Base-by-base conservation (phyloP, 176 grass and related monocot genomes). In the Hyparrhenia diplandra region DNA sequence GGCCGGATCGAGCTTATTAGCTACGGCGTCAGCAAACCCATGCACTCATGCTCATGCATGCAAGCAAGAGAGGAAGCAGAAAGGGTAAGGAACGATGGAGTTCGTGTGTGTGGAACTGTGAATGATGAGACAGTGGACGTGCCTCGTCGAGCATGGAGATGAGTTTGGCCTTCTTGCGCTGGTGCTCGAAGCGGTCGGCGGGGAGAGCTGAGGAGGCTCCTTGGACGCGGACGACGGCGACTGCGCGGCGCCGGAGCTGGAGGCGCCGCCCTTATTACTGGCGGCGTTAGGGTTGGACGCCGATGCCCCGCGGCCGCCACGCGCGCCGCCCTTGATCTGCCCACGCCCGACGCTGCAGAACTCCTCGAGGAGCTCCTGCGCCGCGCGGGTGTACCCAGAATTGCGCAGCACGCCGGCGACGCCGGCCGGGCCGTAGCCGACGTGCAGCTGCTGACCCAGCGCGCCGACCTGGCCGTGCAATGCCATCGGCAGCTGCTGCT, bases 91-190 rank as follows among this genome's bases (percentile, higher is more conserved):
- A 13, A 36, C 6, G 31, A 29, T 27, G 17, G 25, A 55, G 54
- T 57, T 52, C 34, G 62, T n/a, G 43, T 12, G 36, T 66, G 17
- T 51, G 47, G 4, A 1, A 1, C 0, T 1, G n/a, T 10, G 20
- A 20, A 55, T n/a, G 54, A 57, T 57, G 55, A 58, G 55, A 58
- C 55, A 17, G 41, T 24, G 51, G 76, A 95, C 92, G 84, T 98
- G 84, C 96, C 96, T 98, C 92, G 78, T 98, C 96, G 70, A 98
- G 90, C 92, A 98, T 95, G 88, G 96, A 93, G 84, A 95, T 85
- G 67, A 98, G 89, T 85, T 98, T 98, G 70, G 92, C 87, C 76
- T 95, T 98, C 96, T 93, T 98, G 63, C 96, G 88, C 81, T 98
- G 96, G 71, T 95, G 87, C 62, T 98, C 96, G 40, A 98, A 98